phyloP scores from a whole-genome alignment of 2,329 filamentous ascomycete species.

The Ophiocordyceps camponoti-floridani region DNA sequence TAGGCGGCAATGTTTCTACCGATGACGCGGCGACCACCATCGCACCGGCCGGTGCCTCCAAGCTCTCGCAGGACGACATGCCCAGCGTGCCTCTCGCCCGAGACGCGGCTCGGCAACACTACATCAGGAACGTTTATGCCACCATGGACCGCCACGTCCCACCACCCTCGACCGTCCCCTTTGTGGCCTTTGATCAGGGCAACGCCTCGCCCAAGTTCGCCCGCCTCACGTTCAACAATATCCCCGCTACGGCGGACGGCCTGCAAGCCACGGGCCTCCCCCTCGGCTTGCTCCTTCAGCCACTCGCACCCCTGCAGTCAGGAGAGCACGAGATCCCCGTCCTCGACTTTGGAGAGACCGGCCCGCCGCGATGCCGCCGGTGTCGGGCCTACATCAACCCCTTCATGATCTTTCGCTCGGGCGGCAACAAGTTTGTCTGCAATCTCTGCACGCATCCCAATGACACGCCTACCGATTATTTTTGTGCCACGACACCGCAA shows the following conservation, averaged over 20 bases:
- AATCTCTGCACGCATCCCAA: conserved; percentile 98
- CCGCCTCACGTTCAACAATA: conserved; percentile 81
- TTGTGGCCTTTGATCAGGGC: conserved; percentile 88
- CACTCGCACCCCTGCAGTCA: conserved; percentile 62
- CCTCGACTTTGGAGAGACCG: conserved; percentile 81
- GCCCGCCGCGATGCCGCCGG: conserved; percentile 78
- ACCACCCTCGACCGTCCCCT: conserved; percentile 73
- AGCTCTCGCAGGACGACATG: conserved; percentile 80
- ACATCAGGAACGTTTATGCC: conserved; percentile 74
- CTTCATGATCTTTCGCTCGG: conserved; percentile 92
- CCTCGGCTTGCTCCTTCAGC: conserved; percentile 75
- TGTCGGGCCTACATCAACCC: conserved; percentile 97
- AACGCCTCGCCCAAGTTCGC: conserved; percentile 92
- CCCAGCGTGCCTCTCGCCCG: conserved; percentile 77
- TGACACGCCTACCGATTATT: conserved; percentile 83
- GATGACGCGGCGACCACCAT: conserved; percentile 15
- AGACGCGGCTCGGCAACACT: conserved; percentile 69
- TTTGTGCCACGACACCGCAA: conserved; percentile 72
- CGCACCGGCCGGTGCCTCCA: conserved; percentile 17
- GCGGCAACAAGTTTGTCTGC: conserved; percentile 92
- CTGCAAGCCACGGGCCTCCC: conserved; percentile 67
- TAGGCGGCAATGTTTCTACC: conserved; percentile 6
- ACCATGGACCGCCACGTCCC: conserved; percentile 91
- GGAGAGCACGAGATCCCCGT: conserved; percentile 82
- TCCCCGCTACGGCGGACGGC: conserved; percentile 67